phyloP scores from a whole-genome alignment of 2,329 filamentous ascomycete genomes.

The Penicillium brevicompactum region DNA sequence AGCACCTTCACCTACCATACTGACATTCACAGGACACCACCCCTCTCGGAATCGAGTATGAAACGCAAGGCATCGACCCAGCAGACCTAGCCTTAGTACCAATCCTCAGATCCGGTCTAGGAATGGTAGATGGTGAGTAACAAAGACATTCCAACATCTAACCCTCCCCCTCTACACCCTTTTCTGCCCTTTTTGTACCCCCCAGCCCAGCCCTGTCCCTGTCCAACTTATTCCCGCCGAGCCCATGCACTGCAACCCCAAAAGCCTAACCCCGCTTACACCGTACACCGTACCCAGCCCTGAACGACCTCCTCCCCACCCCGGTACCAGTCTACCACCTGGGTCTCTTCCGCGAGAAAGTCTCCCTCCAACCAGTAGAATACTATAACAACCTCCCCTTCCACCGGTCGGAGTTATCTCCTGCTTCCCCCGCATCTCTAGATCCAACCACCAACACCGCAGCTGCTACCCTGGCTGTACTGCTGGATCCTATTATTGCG shows the following conservation, averaged over 20 bases:
- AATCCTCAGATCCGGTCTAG: constrained; percentile 87
- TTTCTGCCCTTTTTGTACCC: neutral
- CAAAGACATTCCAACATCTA: neutral
- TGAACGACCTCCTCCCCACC: constrained; percentile 78
- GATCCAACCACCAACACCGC: constrained; percentile 37
- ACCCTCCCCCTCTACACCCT: neutral
- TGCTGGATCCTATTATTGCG: constrained; percentile 90
- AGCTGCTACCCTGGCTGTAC: constrained; percentile 68
- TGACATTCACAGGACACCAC: constrained; percentile 66
- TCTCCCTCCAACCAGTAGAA: constrained; percentile 84
- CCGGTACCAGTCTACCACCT: constrained; percentile 88
- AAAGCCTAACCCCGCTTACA: neutral
- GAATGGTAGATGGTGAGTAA: constrained; percentile 77
- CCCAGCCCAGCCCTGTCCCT: neutral
- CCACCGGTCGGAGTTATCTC: constrained; percentile 46
- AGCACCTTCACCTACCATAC: neutral
- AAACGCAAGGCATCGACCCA: constrained; percentile 64
- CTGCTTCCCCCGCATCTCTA: constrained; percentile 30
- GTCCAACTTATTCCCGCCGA: too few species aligned
- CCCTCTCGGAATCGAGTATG: constrained; percentile 76
- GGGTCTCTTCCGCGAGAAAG: constrained; percentile 88
- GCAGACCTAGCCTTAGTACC: constrained; percentile 78
- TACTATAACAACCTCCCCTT: constrained; percentile 96
- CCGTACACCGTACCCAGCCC: constrained; percentile 51
- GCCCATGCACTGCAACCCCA: neutral